Evolutionary conservation across 352 stramenopile species (phyloP), one percentile per base, ranked within the genome.

Genomic region (Pilasporangium apinafurcum): DNA sequence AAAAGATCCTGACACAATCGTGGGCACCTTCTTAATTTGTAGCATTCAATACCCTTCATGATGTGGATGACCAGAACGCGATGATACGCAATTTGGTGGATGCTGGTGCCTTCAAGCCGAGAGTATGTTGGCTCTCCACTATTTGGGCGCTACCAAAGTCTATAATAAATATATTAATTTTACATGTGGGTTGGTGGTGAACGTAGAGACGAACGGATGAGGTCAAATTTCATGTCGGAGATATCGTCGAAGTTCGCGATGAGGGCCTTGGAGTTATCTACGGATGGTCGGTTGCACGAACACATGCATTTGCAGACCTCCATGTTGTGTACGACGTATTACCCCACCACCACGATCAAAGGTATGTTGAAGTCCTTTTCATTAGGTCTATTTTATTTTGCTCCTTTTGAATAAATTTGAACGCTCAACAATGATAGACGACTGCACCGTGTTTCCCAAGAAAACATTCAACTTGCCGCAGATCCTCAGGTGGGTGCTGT

Each of bases 11-110:
- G n/a, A n/a, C n/a, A n/a, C n/a, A n/a, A n/a, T n/a, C n/a, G n/a
- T n/a, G n/a, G n/a, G n/a, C n/a, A n/a, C n/a, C n/a, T n/a, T n/a
- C n/a, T n/a, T n/a, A n/a, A 14, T 25, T 13, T n/a, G 28, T 53
- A 59, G 79, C 64, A 0, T 94, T 94, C 41, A 44, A 61, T 1
- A 48, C 59, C 13, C 40, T 94, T 2, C 69, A 65, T 10, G 41
- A 67, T 8, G 51, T 94, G 8, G 73, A 87, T 33, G 62, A 86
- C 40, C 79, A 94, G 29, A 88, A 89, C 37, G 71, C 73, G 0
- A 46, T 90, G 9, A 58, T 88, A 16, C 45, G 63, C 5, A 51
- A 74, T 29, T 62, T 87, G 24, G 49, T 51, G 8, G 58, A 53
- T 5, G 60, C 77, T 40, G 63, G 62, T 14, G 46, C 57, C 0